Evolutionary conservation across 768 basidiomycete genomes (phyloP).

Genomic region (Chiua virens): DNA sequence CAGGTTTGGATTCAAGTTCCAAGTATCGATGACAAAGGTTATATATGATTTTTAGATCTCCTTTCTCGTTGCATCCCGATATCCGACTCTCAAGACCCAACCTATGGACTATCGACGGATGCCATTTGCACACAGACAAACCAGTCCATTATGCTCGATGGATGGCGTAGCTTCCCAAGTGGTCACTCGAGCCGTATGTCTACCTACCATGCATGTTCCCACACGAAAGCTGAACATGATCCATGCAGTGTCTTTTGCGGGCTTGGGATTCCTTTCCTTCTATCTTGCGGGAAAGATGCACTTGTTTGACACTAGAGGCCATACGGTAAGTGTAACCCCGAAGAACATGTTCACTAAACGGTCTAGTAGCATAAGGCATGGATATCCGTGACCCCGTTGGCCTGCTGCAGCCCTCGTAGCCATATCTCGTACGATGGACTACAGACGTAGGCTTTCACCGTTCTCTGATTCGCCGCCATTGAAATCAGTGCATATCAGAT

Average conservation of each 20-base stretch:
- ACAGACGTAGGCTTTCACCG: conserved; percentile 55
- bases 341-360: not conserved
- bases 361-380: conserved; percentile 69
- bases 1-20: conserved; percentile 46
- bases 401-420: conserved; percentile 78
- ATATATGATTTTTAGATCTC: conserved; percentile 19
- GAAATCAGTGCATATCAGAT: conserved; percentile 43
- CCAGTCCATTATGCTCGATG: conserved; percentile 61
- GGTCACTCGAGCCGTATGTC: conserved; percentile 84
- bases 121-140: conserved; percentile 79
- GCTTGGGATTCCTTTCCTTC: conserved; percentile 83
- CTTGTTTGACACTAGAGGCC: conserved; percentile 79
- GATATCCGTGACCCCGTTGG: conserved; percentile 74
- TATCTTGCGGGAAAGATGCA: conserved; percentile 94
- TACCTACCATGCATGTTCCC: not conserved
- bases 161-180: conserved; percentile 90
- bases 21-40: not conserved
- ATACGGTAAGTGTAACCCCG: conserved; percentile 46
- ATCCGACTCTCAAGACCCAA: conserved; percentile 60
- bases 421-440: conserved; percentile 89
- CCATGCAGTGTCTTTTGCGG: conserved; percentile 82
- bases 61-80: conserved; percentile 60
- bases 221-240: conserved; percentile 1
- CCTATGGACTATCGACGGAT: conserved; percentile 71
- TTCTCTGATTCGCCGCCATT: conserved; percentile 9